A percentile compares a stretch with the other conserved stretches of the same genome.
These are phyloP conservation scores for Trichoderma afroharzianum DNA, from an alignment of 2,329 filamentous ascomycete species.

Conservation along the genomic window DNA sequence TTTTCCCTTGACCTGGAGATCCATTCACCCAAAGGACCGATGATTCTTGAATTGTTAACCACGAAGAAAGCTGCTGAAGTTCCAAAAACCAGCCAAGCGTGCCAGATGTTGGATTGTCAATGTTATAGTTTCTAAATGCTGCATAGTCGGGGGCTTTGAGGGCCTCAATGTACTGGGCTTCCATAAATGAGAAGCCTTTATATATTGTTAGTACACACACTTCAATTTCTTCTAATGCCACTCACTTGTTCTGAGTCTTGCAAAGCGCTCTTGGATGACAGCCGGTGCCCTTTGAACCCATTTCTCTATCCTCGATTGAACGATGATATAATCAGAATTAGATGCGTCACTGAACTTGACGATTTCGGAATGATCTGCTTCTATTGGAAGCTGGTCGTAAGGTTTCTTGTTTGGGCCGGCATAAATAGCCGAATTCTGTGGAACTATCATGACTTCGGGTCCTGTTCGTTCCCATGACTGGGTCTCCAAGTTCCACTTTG, in stretches of 20 bases:
- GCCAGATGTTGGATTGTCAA: not conserved
- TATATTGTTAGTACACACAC: not conserved
- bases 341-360: constrained; percentile 22
- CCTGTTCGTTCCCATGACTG: constrained; percentile 19
- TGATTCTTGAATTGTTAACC: not conserved
- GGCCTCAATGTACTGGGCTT: not conserved
- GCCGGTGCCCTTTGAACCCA: not conserved
- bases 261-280: not conserved
- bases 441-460: constrained; percentile 22
- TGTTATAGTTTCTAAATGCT: not conserved
- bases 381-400: constrained; percentile 23
- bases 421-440: constrained; percentile 25
- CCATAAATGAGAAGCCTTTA: not conserved
- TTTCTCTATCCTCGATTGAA: not conserved
- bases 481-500: not conserved
- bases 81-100: not conserved
- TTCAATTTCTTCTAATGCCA: not conserved
- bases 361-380: constrained; percentile 25
- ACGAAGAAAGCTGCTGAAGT: not conserved
- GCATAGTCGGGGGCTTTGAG: not conserved
- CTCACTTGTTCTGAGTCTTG: not conserved
- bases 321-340: not conserved
- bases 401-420: constrained; percentile 20
- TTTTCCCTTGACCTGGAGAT: not conserved
- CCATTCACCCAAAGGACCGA: not conserved